Conservation (phyloP, 1,139 yeast genomes). For the Pichiaceae sp. region DNA sequence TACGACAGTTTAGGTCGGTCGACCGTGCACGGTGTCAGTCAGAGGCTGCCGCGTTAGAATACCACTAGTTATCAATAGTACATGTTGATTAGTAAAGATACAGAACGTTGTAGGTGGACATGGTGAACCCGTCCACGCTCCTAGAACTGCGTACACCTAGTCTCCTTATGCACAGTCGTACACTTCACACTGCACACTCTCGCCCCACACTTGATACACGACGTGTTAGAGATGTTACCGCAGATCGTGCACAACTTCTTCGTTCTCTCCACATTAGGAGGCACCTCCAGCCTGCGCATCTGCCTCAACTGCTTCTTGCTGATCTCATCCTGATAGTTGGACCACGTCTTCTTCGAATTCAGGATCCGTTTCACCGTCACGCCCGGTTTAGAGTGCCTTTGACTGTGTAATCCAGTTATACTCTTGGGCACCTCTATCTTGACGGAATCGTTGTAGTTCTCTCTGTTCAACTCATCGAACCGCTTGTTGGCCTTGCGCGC, state of each 20-base stretch:
- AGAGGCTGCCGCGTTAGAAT: too few species aligned
- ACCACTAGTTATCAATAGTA: too few species aligned
- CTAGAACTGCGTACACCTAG: conserved; percentile 27
- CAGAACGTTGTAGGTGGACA: too few species aligned
- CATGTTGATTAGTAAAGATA: neutral
- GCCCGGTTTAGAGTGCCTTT: conserved; percentile 17
- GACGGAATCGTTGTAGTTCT: conserved; percentile 30
- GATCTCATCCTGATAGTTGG: conserved; percentile 30
- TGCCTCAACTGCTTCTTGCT: conserved; percentile 18
- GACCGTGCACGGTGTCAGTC: too few species aligned
- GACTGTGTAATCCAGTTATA: conserved; percentile 11
- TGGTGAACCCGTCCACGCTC: too few species aligned
- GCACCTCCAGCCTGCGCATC: conserved; percentile 18
- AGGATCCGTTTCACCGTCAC: conserved; percentile 27
- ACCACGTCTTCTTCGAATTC: conserved; percentile 30
- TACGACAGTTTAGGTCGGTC: conserved; percentile 45
- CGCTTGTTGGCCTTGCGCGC: conserved; percentile 28
- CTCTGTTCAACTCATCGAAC: conserved; percentile 31
- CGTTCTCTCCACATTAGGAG: conserved; percentile 23
- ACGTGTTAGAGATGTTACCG: conserved; percentile 31
- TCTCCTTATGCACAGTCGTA: conserved; percentile 30
- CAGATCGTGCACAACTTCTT: conserved; percentile 35
- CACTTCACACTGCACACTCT: conserved; percentile 33
- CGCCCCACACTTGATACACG: conserved; percentile 30
- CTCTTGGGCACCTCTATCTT: conserved; percentile 30